Percentiles rank a stretch among this genome's conserved stretches.
phyloP scores from a whole-genome alignment of 2,329 filamentous ascomycete genomes.

The Colletotrichum limetticola region DNA sequence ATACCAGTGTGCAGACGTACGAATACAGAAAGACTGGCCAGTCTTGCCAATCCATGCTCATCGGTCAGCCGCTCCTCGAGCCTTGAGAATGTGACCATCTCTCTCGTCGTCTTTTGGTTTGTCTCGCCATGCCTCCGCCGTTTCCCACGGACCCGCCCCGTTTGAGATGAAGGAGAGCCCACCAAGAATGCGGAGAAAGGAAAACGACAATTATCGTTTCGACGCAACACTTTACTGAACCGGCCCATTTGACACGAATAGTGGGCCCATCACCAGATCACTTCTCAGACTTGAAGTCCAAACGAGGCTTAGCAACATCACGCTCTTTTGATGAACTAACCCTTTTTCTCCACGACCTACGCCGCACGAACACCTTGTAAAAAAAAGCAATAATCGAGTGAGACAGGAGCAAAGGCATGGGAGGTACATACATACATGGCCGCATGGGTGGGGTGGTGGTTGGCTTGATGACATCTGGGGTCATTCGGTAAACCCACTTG shows the following conservation, averaged over 20 bases:
- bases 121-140: background rate
- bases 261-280: slow-evolving; percentile 28
- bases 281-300: slow-evolving; percentile 14
- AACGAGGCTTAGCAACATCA: slow-evolving; percentile 16
- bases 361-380: slow-evolving; percentile 2
- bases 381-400: background rate
- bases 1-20: background rate
- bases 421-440: background rate
- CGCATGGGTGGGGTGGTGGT: background rate
- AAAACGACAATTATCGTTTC: slow-evolving; percentile 5
- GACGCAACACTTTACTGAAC: background rate
- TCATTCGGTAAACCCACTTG: background rate
- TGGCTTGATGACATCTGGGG: background rate
- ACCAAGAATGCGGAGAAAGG: slow-evolving; percentile 20
- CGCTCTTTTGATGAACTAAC: background rate
- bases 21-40: background rate
- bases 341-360: background rate
- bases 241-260: slow-evolving; percentile 14
- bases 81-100: slow-evolving; percentile 7
- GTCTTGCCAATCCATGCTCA: background rate
- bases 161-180: background rate
- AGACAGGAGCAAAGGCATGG: background rate
- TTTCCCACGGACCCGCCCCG: background rate
- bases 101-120: background rate
- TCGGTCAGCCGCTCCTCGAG: slow-evolving; percentile 8